Percentiles rank a stretch among this genome's conserved stretches.
These are phyloP conservation scores for Trichoderma harzianum DNA, from an alignment of 2,329 filamentous ascomycete species.

Conservation along the genomic window DNA sequence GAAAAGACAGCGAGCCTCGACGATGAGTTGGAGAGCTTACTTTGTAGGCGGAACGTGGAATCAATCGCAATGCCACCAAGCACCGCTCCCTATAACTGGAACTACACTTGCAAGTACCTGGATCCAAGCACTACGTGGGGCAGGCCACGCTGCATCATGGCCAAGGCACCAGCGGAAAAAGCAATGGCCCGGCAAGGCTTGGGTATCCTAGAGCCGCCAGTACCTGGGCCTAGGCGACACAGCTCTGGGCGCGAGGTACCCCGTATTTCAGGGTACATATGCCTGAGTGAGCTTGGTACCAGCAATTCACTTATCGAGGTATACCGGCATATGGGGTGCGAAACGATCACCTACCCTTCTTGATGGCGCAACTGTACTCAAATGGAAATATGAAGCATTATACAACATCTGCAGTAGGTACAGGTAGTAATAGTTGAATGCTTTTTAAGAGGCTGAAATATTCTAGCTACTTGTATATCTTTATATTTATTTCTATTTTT, in stretches of 20 bases:
- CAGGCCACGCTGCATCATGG: slow-evolving; percentile 18
- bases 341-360: background rate
- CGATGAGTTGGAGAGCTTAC: background rate
- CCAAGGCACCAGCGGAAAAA: slow-evolving; percentile 15
- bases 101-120: slow-evolving; percentile 1
- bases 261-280: background rate
- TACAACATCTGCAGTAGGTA: background rate
- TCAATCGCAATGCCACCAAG: slow-evolving; percentile 14
- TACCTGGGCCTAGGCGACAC: background rate
- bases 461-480: background rate
- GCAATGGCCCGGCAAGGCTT: slow-evolving; percentile 13
- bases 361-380: background rate
- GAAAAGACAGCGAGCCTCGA: background rate
- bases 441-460: background rate
- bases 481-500: background rate
- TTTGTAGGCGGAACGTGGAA: background rate
- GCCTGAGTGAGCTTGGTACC: background rate
- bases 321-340: background rate
- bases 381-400: background rate
- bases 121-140: slow-evolving; percentile 14
- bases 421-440: background rate
- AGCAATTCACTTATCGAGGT: background rate
- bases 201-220: background rate
- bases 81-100: slow-evolving; percentile 2
- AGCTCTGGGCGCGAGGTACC: background rate